Percentiles rank a stretch among this genome's conserved stretches.
Evolutionary conservation across 108 stramenopile genomes (phyloP).

Genomic region (Parmales sp.): DNA sequence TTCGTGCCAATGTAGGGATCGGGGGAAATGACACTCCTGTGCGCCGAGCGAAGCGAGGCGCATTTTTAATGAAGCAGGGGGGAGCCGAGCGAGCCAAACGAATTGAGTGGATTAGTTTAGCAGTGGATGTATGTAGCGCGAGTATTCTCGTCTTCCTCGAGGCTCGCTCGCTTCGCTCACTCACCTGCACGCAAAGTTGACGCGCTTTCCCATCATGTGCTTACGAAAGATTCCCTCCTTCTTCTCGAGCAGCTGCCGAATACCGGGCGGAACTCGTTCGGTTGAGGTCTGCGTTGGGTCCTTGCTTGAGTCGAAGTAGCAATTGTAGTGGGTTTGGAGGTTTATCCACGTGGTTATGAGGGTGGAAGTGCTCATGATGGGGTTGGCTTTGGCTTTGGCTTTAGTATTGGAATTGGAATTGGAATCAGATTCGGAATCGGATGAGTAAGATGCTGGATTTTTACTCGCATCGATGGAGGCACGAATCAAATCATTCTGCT

Average conservation of each 20-base stretch:
- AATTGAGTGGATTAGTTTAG: too few relatives aligned
- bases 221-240: conserved; percentile 96
- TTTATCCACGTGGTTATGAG: conserved; percentile 72
- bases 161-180: too few relatives aligned
- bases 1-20: conserved; percentile 64
- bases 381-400: neutral
- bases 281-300: conserved; percentile 46
- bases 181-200: conserved; percentile 95
- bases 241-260: conserved; percentile 89
- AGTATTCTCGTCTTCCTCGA: too few relatives aligned
- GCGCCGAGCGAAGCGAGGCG: too few relatives aligned
- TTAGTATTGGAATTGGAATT: neutral
- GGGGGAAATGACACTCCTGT: conserved; percentile 58
- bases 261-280: conserved; percentile 52
- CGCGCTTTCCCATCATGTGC: conserved; percentile 99
- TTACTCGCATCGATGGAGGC: neutral
- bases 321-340: conserved; percentile 87
- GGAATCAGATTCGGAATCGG: neutral
- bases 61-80: too few relatives aligned
- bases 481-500: conserved; percentile 54
- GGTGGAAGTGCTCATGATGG: neutral
- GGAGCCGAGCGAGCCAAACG: too few relatives aligned
- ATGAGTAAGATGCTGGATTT: too few relatives aligned
- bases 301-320: conserved; percentile 87
- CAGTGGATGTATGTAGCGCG: too few relatives aligned